phyloP scores from a whole-genome alignment of 805 yeast genomes.

The Suhomyces xylopsoci region DNA sequence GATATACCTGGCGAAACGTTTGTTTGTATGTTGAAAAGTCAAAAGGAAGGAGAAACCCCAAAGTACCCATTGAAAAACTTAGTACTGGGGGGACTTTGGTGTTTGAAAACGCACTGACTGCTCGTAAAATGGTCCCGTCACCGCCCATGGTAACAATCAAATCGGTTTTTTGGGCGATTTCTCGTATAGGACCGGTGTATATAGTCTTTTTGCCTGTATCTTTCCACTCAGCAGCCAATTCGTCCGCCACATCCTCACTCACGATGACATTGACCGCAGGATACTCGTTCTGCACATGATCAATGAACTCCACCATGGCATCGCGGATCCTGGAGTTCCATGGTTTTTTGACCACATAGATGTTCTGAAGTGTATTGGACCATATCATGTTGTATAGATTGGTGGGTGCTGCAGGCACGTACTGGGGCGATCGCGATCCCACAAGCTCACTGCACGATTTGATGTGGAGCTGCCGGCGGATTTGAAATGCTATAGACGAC shows the following conservation, averaged over 20 bases:
- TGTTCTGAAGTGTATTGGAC: slow-evolving; percentile 70
- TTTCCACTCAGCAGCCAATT: slow-evolving; percentile 37
- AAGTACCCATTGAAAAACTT: slow-evolving; percentile 84
- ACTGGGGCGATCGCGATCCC: slow-evolving; percentile 45
- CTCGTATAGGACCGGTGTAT: slow-evolving; percentile 56
- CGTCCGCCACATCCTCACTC: slow-evolving; percentile 70
- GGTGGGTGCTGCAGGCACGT: slow-evolving; percentile 52
- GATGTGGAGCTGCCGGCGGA: background rate
- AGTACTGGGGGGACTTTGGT: slow-evolving; percentile 82
- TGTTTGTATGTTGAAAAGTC: slow-evolving; percentile 60
- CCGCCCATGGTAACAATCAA: slow-evolving; percentile 90
- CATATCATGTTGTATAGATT: slow-evolving; percentile 64
- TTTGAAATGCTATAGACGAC: background rate
- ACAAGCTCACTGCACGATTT: slow-evolving; percentile 1
- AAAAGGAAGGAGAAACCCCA: slow-evolving; percentile 87
- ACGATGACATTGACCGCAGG: slow-evolving; percentile 78
- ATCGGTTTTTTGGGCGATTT: slow-evolving; percentile 67
- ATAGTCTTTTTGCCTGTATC: slow-evolving; percentile 2
- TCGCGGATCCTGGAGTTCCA: slow-evolving; percentile 61
- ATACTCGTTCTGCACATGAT: slow-evolving; percentile 56
- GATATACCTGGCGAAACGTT: slow-evolving; percentile 65
- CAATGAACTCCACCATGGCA: slow-evolving; percentile 65
- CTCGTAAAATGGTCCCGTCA: slow-evolving; percentile 88
- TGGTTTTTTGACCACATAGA: slow-evolving; percentile 82
- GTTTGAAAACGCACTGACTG: slow-evolving; percentile 73